These are phyloP conservation scores for Beauveria australis DNA, from an alignment of 2,329 filamentous ascomycete species.

Conservation along the genomic window DNA sequence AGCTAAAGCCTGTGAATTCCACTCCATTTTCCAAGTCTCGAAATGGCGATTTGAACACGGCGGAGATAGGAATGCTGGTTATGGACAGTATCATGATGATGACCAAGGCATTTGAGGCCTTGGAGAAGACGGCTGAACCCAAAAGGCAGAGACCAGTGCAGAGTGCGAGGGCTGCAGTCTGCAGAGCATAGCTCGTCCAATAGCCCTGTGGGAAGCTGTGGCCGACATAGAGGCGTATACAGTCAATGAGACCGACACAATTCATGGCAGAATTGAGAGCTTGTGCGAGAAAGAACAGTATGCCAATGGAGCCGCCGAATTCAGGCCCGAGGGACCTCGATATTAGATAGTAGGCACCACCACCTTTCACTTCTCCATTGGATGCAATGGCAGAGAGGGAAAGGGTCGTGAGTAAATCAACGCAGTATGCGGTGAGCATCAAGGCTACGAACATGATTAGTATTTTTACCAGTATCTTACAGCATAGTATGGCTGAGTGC, in stretches of 20 bases:
- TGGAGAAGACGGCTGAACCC: conserved; percentile 71
- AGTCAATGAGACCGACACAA: conserved; percentile 77
- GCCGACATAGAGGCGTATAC: conserved; percentile 68
- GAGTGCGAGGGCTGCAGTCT: conserved; percentile 60
- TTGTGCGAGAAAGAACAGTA: conserved; percentile 86
- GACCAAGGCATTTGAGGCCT: conserved; percentile 70
- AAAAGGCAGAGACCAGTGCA: conserved; percentile 72
- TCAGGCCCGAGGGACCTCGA: conserved; percentile 79
- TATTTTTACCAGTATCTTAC: neutral
- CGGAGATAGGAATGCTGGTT: conserved; percentile 75
- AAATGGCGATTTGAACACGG: conserved; percentile 61
- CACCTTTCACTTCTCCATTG: conserved; percentile 81
- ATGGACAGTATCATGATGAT: conserved; percentile 64
- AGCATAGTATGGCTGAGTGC: neutral
- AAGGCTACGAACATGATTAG: conserved; percentile 42
- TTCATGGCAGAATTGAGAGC: conserved; percentile 83
- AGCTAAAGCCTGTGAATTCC: conserved; percentile 69
- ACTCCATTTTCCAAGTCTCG: conserved; percentile 52
- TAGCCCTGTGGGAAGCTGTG: conserved; percentile 58
- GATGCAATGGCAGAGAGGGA: conserved; percentile 84
- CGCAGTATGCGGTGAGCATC: conserved; percentile 65
- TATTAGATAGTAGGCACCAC: conserved; percentile 83
- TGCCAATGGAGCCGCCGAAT: conserved; percentile 80
- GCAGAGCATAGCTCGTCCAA: conserved; percentile 70
- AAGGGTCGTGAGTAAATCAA: conserved; percentile 77